A percentile compares a stretch with the other conserved stretches of the same genome.
Evolutionary conservation across 768 basidiomycete genomes (phyloP).

Genomic region (Boletellus sp.): DNA sequence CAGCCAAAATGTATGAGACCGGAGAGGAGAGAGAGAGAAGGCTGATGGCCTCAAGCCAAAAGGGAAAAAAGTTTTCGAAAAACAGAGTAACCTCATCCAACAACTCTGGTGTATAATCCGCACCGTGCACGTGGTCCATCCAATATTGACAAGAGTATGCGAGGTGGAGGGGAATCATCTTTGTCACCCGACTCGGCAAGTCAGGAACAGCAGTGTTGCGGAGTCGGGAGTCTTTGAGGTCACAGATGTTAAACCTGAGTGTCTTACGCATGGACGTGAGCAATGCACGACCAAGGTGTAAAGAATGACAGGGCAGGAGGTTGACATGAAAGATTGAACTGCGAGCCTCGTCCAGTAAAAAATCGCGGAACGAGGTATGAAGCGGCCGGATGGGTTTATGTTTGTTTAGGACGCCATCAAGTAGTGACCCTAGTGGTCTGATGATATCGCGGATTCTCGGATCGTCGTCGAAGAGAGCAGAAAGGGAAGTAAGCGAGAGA

Average conservation of each 20-base stretch:
- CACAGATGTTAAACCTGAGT: conserved; percentile 40
- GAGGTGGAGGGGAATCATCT: conserved; percentile 28
- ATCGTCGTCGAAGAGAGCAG: conserved; percentile 9
- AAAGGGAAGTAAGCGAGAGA: conserved; percentile 13
- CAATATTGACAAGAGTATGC: conserved; percentile 38
- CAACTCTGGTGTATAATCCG: conserved; percentile 11
- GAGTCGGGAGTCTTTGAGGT: conserved; percentile 32
- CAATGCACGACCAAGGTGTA: conserved; percentile 23
- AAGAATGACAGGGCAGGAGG: conserved; percentile 11
- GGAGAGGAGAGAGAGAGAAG: conserved; percentile 10
- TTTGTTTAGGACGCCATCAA: conserved; percentile 17
- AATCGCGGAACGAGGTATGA: conserved; percentile 37
- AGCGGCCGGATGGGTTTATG: conserved; percentile 26
- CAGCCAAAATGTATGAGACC: conserved; percentile 3
- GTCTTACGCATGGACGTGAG: conserved; percentile 30
- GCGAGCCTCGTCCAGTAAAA: conserved; percentile 23
- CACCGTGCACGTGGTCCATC: conserved; percentile 28
- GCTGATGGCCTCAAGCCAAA: conserved; percentile 39
- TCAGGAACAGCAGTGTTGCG: conserved; percentile 27
- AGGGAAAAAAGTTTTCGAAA: conserved; percentile 27
- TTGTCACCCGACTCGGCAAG: conserved; percentile 13
- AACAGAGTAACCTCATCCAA: conserved; percentile 18
- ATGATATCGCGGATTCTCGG: conserved; percentile 15
- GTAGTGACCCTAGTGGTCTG: conserved; percentile 18
- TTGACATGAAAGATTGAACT: conserved; percentile 20